phyloP scores from a whole-genome alignment of 371 early-diverging fungal genomes.

The Blakeslea trispora region DNA sequence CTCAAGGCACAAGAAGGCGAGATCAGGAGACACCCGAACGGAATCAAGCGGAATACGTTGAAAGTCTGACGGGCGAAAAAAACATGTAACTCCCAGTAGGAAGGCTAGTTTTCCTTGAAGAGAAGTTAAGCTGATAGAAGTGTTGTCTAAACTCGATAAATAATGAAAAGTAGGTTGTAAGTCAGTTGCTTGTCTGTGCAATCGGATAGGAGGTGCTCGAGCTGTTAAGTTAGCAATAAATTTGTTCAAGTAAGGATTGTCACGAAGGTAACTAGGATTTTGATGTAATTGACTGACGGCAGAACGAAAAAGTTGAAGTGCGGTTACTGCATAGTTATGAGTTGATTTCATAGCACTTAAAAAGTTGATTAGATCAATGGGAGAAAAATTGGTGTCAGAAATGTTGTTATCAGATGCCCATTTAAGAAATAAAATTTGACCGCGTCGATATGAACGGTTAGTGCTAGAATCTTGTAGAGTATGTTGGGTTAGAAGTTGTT shows the following conservation, averaged over 20 bases:
- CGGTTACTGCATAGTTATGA: not conserved
- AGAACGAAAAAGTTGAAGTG: not conserved
- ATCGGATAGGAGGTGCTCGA: not conserved
- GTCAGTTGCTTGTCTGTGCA: not conserved
- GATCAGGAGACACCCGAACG: not conserved
- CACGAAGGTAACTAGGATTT: not conserved
- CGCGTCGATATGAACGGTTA: conserved; percentile 1
- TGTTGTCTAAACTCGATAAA: not conserved
- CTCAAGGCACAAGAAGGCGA: not conserved
- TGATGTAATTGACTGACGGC: conserved; percentile 2
- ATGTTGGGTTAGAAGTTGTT: not conserved
- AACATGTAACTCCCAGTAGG: conserved; percentile 1
- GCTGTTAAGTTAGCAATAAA: not conserved
- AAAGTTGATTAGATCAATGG: conserved; percentile 10
- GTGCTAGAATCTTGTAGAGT: not conserved
- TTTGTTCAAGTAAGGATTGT: no score
- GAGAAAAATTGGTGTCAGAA: not conserved
- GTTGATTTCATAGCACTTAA: not conserved
- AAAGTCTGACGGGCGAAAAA: not conserved
- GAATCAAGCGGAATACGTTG: not conserved
- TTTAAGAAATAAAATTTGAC: conserved; percentile 5
- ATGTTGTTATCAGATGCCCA: not conserved
- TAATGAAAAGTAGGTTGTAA: not conserved
- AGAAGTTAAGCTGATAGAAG: not conserved
- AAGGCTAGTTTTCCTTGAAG: conserved; percentile 7